Evolutionary conservation across 2,329 filamentous ascomycete genomes (phyloP), one percentile per base, ranked within the genome.

Genomic region (Clonostachys chloroleuca): DNA sequence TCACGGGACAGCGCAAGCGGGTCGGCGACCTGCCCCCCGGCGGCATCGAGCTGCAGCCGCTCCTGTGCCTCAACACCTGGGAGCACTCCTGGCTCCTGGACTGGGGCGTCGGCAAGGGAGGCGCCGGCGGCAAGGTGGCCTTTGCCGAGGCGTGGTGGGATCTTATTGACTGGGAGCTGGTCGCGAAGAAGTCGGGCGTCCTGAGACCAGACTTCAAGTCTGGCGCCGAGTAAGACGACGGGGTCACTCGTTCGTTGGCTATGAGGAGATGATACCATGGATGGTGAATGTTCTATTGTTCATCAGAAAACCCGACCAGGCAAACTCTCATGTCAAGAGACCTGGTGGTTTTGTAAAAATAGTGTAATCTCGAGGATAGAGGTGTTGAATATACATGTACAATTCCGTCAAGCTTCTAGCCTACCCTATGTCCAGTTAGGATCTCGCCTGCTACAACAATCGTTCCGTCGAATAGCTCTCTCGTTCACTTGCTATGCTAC

Each of bases 11-110:
- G 24, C 58, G 51, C 50, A 60, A 56, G 52, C 56, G 61, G 45
- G 50, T 46, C 13, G 55, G 52, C 34, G 59, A 65, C 42, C 65
- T 77, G 49, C 77, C 83, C 6, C 83, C 86, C 2, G 87, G 86
- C 37, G 85, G 84, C 49, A 77, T 82, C 53, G 78, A 86, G 43
- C 67, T 92, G 34, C 75, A 83, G 48, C 92, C 92, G 12, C 75
- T 97, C 51, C 73, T 99, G 57, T 96, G 92, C 64, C 79, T 97
- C 50, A 97, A 91, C 70, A 96, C 91, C 6, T 99, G 94, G 94
- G 86, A 97, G 74, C 94, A 97, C 69, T 85, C 87, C 9, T 99
- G 88, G 82, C 71, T 97, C 64, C 79, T 81, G 47, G 91, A 97
- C 65, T 96, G 88, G 67, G 81, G 81, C 45, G 62, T 83, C 33